These are phyloP conservation scores for Neopestalotiopsis sp. DNA, from an alignment of 2,329 filamentous ascomycete species.

Conservation along the genomic window DNA sequence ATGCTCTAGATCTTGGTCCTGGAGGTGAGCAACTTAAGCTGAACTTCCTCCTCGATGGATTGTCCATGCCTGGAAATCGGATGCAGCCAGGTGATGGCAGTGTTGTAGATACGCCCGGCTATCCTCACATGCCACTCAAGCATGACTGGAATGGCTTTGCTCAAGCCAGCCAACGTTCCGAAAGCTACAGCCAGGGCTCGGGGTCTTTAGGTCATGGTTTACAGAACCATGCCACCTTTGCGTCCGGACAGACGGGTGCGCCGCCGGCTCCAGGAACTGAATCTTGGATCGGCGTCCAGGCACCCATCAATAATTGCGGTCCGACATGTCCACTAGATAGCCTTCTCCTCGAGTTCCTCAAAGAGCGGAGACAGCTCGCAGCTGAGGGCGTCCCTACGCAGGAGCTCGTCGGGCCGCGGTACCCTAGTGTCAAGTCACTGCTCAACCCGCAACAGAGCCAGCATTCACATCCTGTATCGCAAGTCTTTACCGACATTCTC, in stretches of 20 bases:
- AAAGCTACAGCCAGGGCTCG: slow-evolving; percentile 7
- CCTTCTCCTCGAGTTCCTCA: slow-evolving; percentile 81
- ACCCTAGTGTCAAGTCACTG: slow-evolving; percentile 80
- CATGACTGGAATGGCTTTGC: slow-evolving; percentile 49
- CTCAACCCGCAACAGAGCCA: slow-evolving; percentile 70
- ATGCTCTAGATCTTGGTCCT: slow-evolving; percentile 63
- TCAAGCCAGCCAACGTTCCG: slow-evolving; percentile 13
- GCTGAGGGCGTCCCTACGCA: slow-evolving; percentile 67
- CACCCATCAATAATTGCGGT: slow-evolving; percentile 61
- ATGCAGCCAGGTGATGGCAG: slow-evolving; percentile 56
- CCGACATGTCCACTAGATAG: slow-evolving; percentile 79
- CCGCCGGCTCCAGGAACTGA: slow-evolving; percentile 12
- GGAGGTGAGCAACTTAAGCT: slow-evolving; percentile 70
- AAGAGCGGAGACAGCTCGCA: slow-evolving; percentile 69
- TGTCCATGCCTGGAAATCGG: slow-evolving; percentile 56
- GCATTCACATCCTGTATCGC: slow-evolving; percentile 77
- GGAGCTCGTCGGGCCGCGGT: slow-evolving; percentile 75
- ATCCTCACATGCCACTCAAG: slow-evolving; percentile 54
- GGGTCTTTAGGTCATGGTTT: background rate
- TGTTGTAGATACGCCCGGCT: slow-evolving; percentile 49
- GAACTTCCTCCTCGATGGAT: slow-evolving; percentile 69
- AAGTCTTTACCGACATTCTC: slow-evolving; percentile 84
- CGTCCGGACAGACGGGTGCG: background rate
- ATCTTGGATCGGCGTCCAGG: slow-evolving; percentile 29
- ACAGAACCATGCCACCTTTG: background rate